Percentiles rank a stretch among this genome's conserved stretches.
phyloP scores from a whole-genome alignment of 345 rosid genomes.

The Gynandropsis gynandra region DNA sequence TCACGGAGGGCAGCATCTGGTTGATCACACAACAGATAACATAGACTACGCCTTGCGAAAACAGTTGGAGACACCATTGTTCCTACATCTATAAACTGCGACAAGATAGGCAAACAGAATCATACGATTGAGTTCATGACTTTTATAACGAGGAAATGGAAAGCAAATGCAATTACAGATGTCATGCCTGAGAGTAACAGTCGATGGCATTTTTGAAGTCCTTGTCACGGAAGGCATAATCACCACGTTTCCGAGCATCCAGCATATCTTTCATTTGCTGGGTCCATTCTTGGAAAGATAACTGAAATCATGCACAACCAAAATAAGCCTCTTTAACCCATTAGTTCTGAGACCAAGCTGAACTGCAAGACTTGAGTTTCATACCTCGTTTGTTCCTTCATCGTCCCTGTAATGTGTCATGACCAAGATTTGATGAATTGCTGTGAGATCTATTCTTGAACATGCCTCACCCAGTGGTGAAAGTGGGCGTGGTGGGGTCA shows the following conservation, averaged over 20 bases:
- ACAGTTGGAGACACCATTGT: conserved; percentile 95
- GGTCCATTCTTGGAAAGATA: conserved; percentile 90
- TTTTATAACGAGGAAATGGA: neutral
- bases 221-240: conserved; percentile 66
- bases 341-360: neutral
- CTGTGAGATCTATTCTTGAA: conserved; percentile 69
- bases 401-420: conserved; percentile 72
- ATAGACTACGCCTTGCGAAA: conserved; percentile 83
- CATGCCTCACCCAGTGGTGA: conserved; percentile 88
- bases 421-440: conserved; percentile 76
- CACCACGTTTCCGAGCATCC: conserved; percentile 77
- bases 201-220: conserved; percentile 87
- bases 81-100: conserved; percentile 81
- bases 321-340: conserved; percentile 12
- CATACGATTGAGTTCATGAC: neutral
- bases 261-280: conserved; percentile 74
- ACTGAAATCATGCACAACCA: conserved; percentile 30
- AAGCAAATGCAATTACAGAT: neutral
- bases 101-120: neutral
- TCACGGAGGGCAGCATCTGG: conserved; percentile 89
- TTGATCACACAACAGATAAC: conserved; percentile 76
- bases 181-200: conserved; percentile 79
- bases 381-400: conserved; percentile 70
- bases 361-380: neutral
- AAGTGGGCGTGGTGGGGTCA: conserved; percentile 45